These are phyloP conservation scores for Mucor sp. DNA, from an alignment of 371 early-diverging fungal species.

Conservation along the genomic window DNA sequence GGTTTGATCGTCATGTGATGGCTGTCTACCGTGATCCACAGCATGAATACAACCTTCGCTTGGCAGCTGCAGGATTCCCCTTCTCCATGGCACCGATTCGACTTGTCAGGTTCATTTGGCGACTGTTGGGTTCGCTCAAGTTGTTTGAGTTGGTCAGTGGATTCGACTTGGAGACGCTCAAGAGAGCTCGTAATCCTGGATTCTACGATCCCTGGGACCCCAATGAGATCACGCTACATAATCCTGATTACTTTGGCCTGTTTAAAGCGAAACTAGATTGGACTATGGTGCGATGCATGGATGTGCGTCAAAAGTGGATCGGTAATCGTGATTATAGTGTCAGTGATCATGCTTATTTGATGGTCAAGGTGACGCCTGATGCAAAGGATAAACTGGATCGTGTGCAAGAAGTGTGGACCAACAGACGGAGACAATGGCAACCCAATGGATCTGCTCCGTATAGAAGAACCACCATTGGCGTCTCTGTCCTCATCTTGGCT, in stretches of 20 bases:
- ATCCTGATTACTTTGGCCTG: slow-evolving; percentile 62
- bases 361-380: slow-evolving; percentile 58
- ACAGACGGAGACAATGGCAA: slow-evolving; percentile 30
- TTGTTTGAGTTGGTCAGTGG: slow-evolving; percentile 31
- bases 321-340: slow-evolving; percentile 68
- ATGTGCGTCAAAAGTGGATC: slow-evolving; percentile 51
- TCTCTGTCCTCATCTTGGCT: slow-evolving; percentile 8
- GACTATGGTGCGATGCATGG: slow-evolving; percentile 66
- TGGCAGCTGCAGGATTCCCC: slow-evolving; percentile 45
- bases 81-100: slow-evolving; percentile 21
- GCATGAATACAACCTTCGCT: slow-evolving; percentile 25
- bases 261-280: slow-evolving; percentile 81
- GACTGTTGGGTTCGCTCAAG: slow-evolving; percentile 11
- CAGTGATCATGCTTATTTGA: slow-evolving; percentile 78
- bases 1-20: slow-evolving; percentile 66
- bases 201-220: slow-evolving; percentile 77
- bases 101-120: slow-evolving; percentile 18
- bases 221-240: slow-evolving; percentile 66
- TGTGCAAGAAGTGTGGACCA: slow-evolving; percentile 18
- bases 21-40: slow-evolving; percentile 25
- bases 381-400: slow-evolving; percentile 14
- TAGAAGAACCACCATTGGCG: slow-evolving; percentile 24
- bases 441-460: slow-evolving; percentile 27
- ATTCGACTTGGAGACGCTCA: slow-evolving; percentile 49
- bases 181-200: slow-evolving; percentile 69